Evolutionary conservation across 73 alveolate genomes (phyloP).

Genomic region (Stentor roeselii): DNA sequence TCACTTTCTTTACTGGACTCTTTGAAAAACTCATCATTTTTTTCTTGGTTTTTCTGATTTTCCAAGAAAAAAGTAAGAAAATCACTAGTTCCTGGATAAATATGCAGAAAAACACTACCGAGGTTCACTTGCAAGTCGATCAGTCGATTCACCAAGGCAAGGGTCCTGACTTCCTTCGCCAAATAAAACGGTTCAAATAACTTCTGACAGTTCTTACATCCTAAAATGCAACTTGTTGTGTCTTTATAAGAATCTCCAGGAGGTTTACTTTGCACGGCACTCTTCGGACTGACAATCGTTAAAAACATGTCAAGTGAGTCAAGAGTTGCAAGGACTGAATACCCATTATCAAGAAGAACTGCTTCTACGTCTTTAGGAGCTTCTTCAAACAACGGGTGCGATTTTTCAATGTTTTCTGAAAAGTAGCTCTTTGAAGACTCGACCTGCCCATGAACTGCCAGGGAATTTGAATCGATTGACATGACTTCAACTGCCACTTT

Average conservation of each 20-base stretch:
- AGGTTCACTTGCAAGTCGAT: not conserved
- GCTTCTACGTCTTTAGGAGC: not conserved
- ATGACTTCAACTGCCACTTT: not conserved
- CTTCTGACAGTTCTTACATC: not conserved
- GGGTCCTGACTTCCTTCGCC: not conserved
- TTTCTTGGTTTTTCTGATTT: not conserved
- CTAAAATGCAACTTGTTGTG: not conserved
- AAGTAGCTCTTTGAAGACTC: not conserved
- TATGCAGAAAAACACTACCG: not conserved
- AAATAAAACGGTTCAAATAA: not conserved
- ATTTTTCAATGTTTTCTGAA: not conserved
- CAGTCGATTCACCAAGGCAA: not conserved
- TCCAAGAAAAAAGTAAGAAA: not conserved
- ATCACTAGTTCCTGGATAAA: not conserved
- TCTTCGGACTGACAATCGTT: not conserved
- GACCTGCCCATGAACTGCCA: not conserved
- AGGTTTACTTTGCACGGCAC: not conserved
- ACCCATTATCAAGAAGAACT: not conserved
- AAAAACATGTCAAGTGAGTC: not conserved
- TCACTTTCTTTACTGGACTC: not conserved
- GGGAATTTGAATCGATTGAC: not conserved
- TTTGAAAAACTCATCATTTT: not conserved
- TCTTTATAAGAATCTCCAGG: not conserved
- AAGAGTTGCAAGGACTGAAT: not conserved
- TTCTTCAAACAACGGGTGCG: not conserved